A percentile compares a stretch with the other conserved stretches of the same genome.
phyloP scores from a whole-genome alignment of 352 stramenopile genomes.

The Saprolegnia parasitica region DNA sequence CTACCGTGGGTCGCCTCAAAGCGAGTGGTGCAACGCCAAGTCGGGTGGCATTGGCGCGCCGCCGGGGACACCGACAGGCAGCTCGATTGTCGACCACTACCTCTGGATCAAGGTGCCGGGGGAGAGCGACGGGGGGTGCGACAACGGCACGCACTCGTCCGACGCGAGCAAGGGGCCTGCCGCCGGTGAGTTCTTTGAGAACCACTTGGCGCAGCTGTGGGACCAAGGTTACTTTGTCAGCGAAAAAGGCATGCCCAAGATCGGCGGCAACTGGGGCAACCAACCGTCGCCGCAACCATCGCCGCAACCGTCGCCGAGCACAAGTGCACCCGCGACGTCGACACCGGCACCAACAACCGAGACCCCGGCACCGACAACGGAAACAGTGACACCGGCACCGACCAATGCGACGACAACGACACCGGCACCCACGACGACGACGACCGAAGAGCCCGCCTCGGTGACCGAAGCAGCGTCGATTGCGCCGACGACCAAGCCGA shows the following conservation, averaged over 20 bases:
- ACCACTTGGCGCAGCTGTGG: conserved; percentile 51
- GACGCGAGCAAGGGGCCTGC: conserved; percentile 47
- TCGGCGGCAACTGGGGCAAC: conserved; percentile 5
- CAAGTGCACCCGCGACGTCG: background rate
- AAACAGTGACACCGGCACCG: background rate
- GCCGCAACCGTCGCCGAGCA: background rate
- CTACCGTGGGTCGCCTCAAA: conserved; percentile 34
- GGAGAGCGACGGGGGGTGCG: conserved; percentile 61
- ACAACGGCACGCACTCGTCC: conserved; percentile 35
- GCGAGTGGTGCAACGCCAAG: conserved; percentile 66
- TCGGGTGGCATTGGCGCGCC: conserved; percentile 48
- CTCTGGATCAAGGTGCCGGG: conserved; percentile 61
- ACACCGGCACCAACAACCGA: background rate
- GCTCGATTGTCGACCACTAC: conserved; percentile 56
- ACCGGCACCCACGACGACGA: background rate
- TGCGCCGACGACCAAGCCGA: background rate
- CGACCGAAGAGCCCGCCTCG: background rate
- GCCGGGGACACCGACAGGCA: conserved; percentile 42
- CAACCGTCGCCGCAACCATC: conserved; percentile 1
- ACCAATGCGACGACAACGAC: conserved; percentile 4
- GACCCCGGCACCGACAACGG: background rate
- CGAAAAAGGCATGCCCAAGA: conserved; percentile 21
- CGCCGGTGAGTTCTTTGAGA: conserved; percentile 49
- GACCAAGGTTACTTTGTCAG: conserved; percentile 63
- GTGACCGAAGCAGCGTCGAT: background rate